Percentiles rank a stretch among this genome's conserved stretches.
phyloP scores from a whole-genome alignment of 2,329 filamentous ascomycete genomes.

The Alternaria panax region DNA sequence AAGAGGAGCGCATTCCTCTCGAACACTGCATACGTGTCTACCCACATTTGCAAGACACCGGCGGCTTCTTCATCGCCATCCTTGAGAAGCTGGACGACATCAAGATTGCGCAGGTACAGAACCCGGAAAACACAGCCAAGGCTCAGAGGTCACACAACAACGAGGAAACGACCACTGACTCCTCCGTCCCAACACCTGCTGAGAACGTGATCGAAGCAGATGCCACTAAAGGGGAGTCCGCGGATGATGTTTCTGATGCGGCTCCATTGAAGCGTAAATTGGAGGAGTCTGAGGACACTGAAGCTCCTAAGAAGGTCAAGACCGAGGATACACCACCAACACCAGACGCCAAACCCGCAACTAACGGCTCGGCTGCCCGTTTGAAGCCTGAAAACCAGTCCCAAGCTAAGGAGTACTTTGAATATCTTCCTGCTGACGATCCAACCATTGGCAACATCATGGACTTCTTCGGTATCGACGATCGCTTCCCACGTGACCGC shows the following conservation, averaged over 20 bases:
- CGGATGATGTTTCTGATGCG: constrained; percentile 20
- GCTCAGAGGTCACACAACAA: constrained; percentile 27
- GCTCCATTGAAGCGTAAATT: constrained; percentile 50
- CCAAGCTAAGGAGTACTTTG: constrained; percentile 85
- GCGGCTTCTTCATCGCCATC: constrained; percentile 96
- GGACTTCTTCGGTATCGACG: constrained; percentile 83
- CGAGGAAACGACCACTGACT: constrained; percentile 28
- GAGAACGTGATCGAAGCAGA: constrained; percentile 37
- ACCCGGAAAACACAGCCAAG: constrained; percentile 36
- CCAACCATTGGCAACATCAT: constrained; percentile 79
- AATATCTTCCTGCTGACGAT: constrained; percentile 80
- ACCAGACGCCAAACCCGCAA: constrained; percentile 18
- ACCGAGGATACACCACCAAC: constrained; percentile 30
- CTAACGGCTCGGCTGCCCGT: constrained; percentile 33
- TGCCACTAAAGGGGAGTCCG: constrained; percentile 24
- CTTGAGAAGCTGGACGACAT: constrained; percentile 85
- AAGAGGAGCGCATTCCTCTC: constrained; percentile 71
- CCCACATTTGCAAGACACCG: constrained; percentile 93
- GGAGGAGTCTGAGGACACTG: constrained; percentile 45
- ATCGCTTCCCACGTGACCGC: constrained; percentile 84
- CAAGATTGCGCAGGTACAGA: constrained; percentile 42
- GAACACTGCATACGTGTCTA: constrained; percentile 94
- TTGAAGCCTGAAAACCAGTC: constrained; percentile 57
- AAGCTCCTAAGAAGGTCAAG: constrained; percentile 44
- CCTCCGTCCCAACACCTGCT: constrained; percentile 31